These are phyloP conservation scores for Gymnopilus junonius DNA, from an alignment of 768 basidiomycete species.

Conservation along the genomic window DNA sequence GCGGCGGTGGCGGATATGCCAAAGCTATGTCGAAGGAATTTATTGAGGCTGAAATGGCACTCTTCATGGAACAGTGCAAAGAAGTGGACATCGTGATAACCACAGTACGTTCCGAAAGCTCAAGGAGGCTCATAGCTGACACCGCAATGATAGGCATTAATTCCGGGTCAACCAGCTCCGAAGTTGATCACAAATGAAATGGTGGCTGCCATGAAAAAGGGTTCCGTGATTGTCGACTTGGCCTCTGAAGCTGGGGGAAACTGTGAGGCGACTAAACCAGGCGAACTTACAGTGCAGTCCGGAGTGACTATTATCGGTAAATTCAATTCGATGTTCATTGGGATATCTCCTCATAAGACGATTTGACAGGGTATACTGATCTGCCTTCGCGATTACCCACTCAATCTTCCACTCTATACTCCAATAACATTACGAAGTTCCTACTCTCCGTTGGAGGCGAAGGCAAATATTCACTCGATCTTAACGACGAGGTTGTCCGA, in stretches of 20 bases:
- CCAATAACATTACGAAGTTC: constrained; percentile 92
- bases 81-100: constrained; percentile 91
- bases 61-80: constrained; percentile 87
- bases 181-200: constrained; percentile 86
- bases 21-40: constrained; percentile 93
- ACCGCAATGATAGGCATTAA: constrained; percentile 58
- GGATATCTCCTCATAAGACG: neutral
- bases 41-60: constrained; percentile 85
- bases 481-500: constrained; percentile 84
- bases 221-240: constrained; percentile 85
- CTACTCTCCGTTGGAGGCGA: constrained; percentile 77
- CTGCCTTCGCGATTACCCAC: constrained; percentile 88
- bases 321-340: constrained; percentile 7
- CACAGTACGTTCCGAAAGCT: constrained; percentile 50
- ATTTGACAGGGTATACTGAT: constrained; percentile 72
- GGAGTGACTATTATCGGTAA: constrained; percentile 86
- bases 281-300: constrained; percentile 66
- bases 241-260: constrained; percentile 93
- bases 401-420: constrained; percentile 88
- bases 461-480: constrained; percentile 65
- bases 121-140: neutral
- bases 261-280: constrained; percentile 81
- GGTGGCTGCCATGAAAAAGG: constrained; percentile 91
- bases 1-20: constrained; percentile 84
- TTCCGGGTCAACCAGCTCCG: constrained; percentile 87